A percentile compares a stretch with the other conserved stretches of the same genome.
These are phyloP conservation scores for Coccomyxa sp. DNA, from an alignment of 139 green algal genomes.

Conservation along the genomic window DNA sequence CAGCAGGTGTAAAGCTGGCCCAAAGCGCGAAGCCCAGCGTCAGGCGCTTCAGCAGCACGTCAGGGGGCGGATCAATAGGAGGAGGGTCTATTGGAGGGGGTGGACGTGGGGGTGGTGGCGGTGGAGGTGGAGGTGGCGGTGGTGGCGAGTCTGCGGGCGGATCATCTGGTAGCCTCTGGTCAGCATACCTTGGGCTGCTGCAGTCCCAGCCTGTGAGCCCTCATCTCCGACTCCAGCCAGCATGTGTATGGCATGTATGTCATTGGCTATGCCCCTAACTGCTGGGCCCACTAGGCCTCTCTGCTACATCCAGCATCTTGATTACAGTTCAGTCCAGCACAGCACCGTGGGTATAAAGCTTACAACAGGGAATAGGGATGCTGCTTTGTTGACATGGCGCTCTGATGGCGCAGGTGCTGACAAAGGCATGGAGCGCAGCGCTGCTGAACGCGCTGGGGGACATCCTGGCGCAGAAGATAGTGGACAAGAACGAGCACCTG, in stretches of 20 bases:
- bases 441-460: conserved; percentile 85
- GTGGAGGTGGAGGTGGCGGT: conserved; percentile 15
- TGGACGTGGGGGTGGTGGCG: conserved; percentile 24
- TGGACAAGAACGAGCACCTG: conserved; percentile 54
- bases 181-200: conserved; percentile 43
- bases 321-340: too few species aligned
- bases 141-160: conserved; percentile 25
- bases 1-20: too few species aligned
- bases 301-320: too few species aligned
- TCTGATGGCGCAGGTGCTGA: conserved; percentile 42
- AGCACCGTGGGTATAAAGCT: too few species aligned
- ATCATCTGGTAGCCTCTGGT: conserved; percentile 32
- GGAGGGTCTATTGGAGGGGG: neutral
- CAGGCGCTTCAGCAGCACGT: too few species aligned
- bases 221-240: too few species aligned
- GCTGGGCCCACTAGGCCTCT: too few species aligned
- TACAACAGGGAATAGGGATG: neutral
- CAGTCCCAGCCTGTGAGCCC: conserved; percentile 28
- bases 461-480: conserved; percentile 64
- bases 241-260: too few species aligned
- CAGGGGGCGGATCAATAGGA: neutral
- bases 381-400: neutral
- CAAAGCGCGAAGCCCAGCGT: too few species aligned
- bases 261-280: too few species aligned
- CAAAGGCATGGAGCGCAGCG: conserved; percentile 75